A percentile compares a stretch with the other conserved stretches of the same genome.
Evolutionary conservation across 2,329 filamentous ascomycete species (phyloP).

Genomic region (Capronia americana): DNA sequence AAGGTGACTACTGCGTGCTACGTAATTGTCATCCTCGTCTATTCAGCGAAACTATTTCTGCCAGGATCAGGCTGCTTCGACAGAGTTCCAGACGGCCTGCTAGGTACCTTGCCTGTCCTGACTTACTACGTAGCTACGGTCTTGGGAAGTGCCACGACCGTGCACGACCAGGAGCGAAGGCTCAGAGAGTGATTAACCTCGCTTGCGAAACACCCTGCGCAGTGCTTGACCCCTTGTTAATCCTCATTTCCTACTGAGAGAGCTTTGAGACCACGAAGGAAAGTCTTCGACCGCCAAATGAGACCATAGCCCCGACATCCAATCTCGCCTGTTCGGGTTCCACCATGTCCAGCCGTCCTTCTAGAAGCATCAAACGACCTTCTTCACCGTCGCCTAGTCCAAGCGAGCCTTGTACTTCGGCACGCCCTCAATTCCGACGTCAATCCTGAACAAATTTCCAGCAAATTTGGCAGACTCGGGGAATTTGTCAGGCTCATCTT

Average conservation of each 20-base stretch:
- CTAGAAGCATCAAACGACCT: slow-evolving; percentile 21
- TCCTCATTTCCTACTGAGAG: background rate
- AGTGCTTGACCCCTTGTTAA: background rate
- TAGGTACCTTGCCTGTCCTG: background rate
- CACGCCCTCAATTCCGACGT: slow-evolving; percentile 60
- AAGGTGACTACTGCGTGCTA: background rate
- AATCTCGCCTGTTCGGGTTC: slow-evolving; percentile 14
- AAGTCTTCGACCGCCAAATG: background rate
- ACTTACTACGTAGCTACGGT: background rate
- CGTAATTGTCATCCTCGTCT: slow-evolving; percentile 10
- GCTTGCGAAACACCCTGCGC: background rate
- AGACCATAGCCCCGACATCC: slow-evolving; percentile 8
- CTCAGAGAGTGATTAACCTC: background rate
- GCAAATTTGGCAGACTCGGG: slow-evolving; percentile 68
- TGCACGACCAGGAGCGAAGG: background rate
- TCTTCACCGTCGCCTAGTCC: slow-evolving; percentile 17
- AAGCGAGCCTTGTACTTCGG: slow-evolving; percentile 70
- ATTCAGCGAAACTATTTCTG: background rate
- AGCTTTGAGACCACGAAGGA: background rate
- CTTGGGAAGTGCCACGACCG: background rate
- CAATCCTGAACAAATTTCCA: slow-evolving; percentile 63
- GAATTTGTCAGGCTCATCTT: slow-evolving; percentile 67
- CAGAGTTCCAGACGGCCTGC: background rate
- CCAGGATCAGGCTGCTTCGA: background rate
- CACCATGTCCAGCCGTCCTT: slow-evolving; percentile 6